Base-by-base conservation (phyloP, 345 rosid genomes). In the Linum tenue region DNA sequence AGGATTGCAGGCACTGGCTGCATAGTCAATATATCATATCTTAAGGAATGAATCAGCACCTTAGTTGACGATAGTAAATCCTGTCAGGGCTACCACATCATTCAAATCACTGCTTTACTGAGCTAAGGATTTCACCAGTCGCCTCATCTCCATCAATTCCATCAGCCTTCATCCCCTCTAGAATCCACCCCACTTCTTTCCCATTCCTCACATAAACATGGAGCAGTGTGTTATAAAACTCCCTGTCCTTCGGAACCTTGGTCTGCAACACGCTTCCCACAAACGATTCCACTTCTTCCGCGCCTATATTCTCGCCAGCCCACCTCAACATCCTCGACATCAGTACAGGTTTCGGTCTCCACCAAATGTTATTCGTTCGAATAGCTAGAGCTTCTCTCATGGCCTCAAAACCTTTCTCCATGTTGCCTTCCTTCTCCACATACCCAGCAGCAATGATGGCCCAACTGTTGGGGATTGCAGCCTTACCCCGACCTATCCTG, bases 371-470 rank as follows among this genome's bases (percentile, higher is more conserved):
- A 67, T 71, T 60, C 5, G 66, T 60, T 7, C 69, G 70, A 16
- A 70, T 63, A 58, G 77, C 79, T 35, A 82, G 72, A 57, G 82
- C 86, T 73, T 73, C 75, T 42, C 70, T 77, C 64, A 79, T 70
- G 79, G 81, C 75, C 59, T 77, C 70, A 39, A 77, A 69, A 64
- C 78, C 82, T 55, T 75, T 79, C 64, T 73, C 77, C 83, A 82
- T 77, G 48, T 77, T 71, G 56, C 31, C 31, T 22, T 77, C 77
- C 72, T 77, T 69, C 44, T 69, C 64, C 36, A 59, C n/a, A 62
- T 76, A 75, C 16, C 76, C 81, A 2, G 76, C 62, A 1, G 82
- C 78, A 51, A 79, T 10, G 40, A 79, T 79, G 3, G 80, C 41
- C 86, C 86, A 82, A 62, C 86, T 73, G 70, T 69, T 77, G 15